Percentiles rank a stretch among this genome's conserved stretches.
Evolutionary conservation across 73 alveolate species (phyloP).

Genomic region (Tetrahymena malaccensis): DNA sequence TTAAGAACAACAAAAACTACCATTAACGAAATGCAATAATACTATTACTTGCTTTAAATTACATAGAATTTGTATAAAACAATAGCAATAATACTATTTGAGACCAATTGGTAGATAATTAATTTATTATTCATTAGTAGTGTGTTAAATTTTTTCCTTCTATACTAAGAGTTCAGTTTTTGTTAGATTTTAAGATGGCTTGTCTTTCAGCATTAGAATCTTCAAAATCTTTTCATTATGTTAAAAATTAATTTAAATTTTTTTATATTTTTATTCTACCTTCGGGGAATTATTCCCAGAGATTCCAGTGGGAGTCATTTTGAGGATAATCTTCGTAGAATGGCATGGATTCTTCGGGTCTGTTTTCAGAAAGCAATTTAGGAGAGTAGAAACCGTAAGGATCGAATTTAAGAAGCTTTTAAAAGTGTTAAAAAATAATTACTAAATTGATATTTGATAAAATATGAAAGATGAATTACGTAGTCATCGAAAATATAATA

Average conservation of each 20-base stretch:
- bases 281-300: not conserved
- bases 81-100: too few species aligned
- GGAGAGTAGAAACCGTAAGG: constrained; percentile 24
- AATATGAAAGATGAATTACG: not conserved
- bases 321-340: constrained; percentile 37
- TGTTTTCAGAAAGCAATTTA: constrained; percentile 20
- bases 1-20: not conserved
- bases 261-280: not conserved
- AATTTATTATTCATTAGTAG: not conserved
- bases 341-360: constrained; percentile 14
- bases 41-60: not conserved
- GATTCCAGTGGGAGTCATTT: constrained; percentile 4
- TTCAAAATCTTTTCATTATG: not conserved
- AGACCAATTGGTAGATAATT: not conserved
- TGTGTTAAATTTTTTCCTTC: not conserved
- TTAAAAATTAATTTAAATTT: not conserved
- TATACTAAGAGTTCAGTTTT: not conserved
- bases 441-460: not conserved
- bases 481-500: constrained; percentile 14
- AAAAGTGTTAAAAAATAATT: not conserved
- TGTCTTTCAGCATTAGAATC: not conserved
- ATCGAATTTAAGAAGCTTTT: constrained; percentile 2
- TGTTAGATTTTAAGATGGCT: not conserved
- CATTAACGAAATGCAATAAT: not conserved
- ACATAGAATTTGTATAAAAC: not conserved